Evolutionary conservation across 2,329 filamentous ascomycete species (phyloP).

Genomic region (Tolypocladium amazonense): DNA sequence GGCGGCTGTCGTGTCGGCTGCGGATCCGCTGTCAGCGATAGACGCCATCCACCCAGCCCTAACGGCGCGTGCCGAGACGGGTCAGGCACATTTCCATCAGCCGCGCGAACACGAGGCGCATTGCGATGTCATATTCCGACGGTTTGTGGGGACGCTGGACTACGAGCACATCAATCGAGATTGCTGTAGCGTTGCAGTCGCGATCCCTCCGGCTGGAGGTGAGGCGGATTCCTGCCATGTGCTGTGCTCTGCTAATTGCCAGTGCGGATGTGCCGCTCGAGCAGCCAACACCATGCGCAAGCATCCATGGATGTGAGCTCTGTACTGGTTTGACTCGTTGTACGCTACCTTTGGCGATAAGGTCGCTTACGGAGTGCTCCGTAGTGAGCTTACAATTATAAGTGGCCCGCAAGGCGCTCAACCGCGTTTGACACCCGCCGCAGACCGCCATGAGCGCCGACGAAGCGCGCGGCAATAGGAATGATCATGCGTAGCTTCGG

Average conservation of each 20-base stretch:
- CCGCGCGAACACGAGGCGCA: background rate
- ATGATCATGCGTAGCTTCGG: too few relatives aligned
- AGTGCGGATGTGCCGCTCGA: background rate
- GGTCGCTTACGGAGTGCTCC: too few relatives aligned
- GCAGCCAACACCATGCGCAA: background rate
- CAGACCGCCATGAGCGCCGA: background rate
- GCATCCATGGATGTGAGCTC: too few relatives aligned
- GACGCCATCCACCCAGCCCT: background rate
- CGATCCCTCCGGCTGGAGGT: background rate
- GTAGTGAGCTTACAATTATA: background rate
- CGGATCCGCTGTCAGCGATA: background rate
- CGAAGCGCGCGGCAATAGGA: background rate
- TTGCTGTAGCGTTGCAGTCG: background rate
- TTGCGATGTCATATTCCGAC: background rate
- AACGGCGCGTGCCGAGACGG: conserved; percentile 5
- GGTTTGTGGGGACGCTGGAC: too few relatives aligned
- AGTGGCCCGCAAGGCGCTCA: background rate
- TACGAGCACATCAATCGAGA: too few relatives aligned
- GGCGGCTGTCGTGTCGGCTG: background rate
- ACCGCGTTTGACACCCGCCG: background rate
- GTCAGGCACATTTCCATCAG: background rate
- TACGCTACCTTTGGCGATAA: background rate
- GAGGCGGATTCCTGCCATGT: background rate
- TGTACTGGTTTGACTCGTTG: too few relatives aligned
- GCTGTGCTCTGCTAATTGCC: background rate